These are phyloP conservation scores for Capsicum rhomboideum DNA, from an alignment of 257 asterid species.

Conservation along the genomic window DNA sequence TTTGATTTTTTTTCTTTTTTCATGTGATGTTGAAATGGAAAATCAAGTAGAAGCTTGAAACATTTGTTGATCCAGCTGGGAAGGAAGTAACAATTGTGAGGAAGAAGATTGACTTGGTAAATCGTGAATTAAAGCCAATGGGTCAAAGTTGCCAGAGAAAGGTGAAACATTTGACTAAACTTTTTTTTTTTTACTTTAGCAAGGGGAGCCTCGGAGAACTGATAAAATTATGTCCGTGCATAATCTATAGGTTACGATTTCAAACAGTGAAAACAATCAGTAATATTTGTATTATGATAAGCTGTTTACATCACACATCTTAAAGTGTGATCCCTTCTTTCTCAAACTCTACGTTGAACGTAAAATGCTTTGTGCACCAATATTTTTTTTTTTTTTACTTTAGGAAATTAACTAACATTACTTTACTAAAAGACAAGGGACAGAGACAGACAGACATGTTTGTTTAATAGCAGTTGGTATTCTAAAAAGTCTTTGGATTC, in stretches of 20 bases:
- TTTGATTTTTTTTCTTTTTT: too few relatives aligned
- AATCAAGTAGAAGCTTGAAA: constrained; percentile 74
- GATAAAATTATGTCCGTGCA: too few relatives aligned
- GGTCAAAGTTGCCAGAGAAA: constrained; percentile 68
- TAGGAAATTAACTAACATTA: not conserved
- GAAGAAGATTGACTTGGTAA: constrained; percentile 54
- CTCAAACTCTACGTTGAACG: too few relatives aligned
- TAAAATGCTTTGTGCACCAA: too few relatives aligned
- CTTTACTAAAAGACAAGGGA: not conserved
- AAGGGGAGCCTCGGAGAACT: too few relatives aligned
- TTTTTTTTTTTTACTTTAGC: not conserved
- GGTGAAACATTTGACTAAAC: constrained; percentile 21
- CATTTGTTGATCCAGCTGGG: constrained; percentile 69
- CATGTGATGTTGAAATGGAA: not conserved
- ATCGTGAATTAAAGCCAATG: constrained; percentile 58
- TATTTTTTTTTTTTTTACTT: not conserved
- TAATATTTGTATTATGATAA: too few relatives aligned
- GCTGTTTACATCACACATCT: too few relatives aligned
- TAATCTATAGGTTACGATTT: too few relatives aligned
- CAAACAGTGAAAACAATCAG: too few relatives aligned
- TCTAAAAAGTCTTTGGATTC: not conserved
- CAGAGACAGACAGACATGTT: not conserved
- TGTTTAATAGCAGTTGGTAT: not conserved
- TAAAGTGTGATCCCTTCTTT: too few relatives aligned
- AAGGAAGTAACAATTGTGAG: constrained; percentile 62